A percentile compares a stretch with the other conserved stretches of the same genome.
Evolutionary conservation across 768 basidiomycete species (phyloP).

Genomic region (Pholiota microspora): DNA sequence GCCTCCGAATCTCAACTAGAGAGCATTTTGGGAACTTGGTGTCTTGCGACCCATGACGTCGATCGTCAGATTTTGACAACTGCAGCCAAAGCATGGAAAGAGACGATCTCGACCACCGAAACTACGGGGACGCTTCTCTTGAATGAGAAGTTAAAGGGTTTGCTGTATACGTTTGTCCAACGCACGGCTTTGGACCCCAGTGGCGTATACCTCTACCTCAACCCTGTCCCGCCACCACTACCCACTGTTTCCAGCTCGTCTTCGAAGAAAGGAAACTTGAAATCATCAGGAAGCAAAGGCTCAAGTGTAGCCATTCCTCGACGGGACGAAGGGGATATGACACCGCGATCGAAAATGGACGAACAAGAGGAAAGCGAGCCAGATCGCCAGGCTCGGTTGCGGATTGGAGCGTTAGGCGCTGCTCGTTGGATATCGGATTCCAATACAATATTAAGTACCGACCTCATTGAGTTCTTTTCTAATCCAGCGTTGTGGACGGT

Average conservation of each 20-base stretch:
- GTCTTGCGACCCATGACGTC: slow-evolving; percentile 64
- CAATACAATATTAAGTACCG: slow-evolving; percentile 21
- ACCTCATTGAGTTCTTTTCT: slow-evolving; percentile 37
- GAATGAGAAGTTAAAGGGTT: slow-evolving; percentile 25
- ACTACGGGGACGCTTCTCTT: slow-evolving; percentile 27
- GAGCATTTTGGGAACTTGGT: slow-evolving; percentile 70
- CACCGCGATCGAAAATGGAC: slow-evolving; percentile 44
- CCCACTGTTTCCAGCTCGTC: slow-evolving; percentile 22
- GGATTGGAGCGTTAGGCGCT: slow-evolving; percentile 67
- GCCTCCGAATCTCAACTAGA: slow-evolving; percentile 51
- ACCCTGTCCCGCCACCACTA: slow-evolving; percentile 53
- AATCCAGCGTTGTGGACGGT: slow-evolving; percentile 62
- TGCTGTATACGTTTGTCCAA: slow-evolving; percentile 51
- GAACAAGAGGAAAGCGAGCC: slow-evolving; percentile 64
- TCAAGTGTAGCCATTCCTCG: slow-evolving; percentile 18
- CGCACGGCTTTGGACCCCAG: slow-evolving; percentile 59
- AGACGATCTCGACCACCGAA: slow-evolving; percentile 22
- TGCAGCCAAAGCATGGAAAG: slow-evolving; percentile 56
- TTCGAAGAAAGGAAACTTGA: slow-evolving; percentile 20
- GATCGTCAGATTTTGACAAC: slow-evolving; percentile 57
- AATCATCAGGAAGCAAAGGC: slow-evolving; percentile 26
- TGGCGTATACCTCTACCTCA: slow-evolving; percentile 56
- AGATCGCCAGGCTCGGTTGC: slow-evolving; percentile 69
- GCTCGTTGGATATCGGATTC: slow-evolving; percentile 53
- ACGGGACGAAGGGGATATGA: slow-evolving; percentile 34